Evolutionary conservation across 75 land plant genomes (phyloP).

Genomic region (Adiantum capillusveneris): DNA sequence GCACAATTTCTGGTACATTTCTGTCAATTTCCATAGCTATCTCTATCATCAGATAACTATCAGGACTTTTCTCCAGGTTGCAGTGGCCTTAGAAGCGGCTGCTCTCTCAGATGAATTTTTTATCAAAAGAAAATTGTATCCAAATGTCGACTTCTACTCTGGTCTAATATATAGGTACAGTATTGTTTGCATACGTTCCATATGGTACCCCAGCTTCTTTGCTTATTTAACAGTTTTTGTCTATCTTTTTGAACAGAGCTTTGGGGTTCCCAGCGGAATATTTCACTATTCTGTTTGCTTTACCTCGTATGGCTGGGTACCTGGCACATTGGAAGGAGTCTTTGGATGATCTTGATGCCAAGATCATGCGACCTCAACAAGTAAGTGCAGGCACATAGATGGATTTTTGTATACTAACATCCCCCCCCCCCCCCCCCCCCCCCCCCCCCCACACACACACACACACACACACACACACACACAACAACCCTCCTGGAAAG

Average conservation of each 20-base stretch:
- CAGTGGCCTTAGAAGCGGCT: slow-evolving; percentile 93
- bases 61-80: slow-evolving; percentile 47
- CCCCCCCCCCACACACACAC: too few species aligned
- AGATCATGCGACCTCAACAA: slow-evolving; percentile 96
- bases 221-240: too few species aligned
- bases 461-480: too few species aligned
- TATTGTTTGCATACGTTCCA: too few species aligned
- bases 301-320: slow-evolving; percentile 99
- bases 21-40: too few species aligned
- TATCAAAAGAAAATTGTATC: slow-evolving; percentile 88
- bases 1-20: slow-evolving; percentile 1
- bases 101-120: slow-evolving; percentile 96
- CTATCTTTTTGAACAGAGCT: slow-evolving; percentile 45
- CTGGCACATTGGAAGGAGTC: slow-evolving; percentile 95
- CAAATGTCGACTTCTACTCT: slow-evolving; percentile 99
- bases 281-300: slow-evolving; percentile 93
- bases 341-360: slow-evolving; percentile 96
- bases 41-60: too few species aligned
- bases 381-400: slow-evolving; percentile 23
- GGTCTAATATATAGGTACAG: slow-evolving; percentile 81
- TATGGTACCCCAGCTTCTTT: too few species aligned
- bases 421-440: too few species aligned
- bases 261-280: slow-evolving; percentile 96
- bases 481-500: too few species aligned
- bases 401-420: too few species aligned